Percentiles rank a stretch among this genome's conserved stretches.
phyloP scores from a whole-genome alignment of 2,329 filamentous ascomycete species.

The Colletotrichum gloeosporioides region DNA sequence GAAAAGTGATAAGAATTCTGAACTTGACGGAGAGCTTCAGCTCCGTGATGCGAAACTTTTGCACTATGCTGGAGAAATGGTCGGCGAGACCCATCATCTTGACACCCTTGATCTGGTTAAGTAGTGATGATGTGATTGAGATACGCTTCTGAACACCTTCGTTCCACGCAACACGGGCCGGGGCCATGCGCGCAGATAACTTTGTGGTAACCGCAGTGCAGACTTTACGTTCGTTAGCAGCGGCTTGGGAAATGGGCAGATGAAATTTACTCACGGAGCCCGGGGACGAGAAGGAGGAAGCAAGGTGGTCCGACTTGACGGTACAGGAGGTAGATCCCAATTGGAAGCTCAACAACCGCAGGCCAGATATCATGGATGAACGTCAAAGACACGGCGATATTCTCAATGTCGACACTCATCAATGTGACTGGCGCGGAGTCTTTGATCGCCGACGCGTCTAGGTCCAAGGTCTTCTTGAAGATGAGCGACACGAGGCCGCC shows the following conservation, averaged over 20 bases:
- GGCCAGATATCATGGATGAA: constrained; percentile 44
- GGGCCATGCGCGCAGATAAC: constrained; percentile 33
- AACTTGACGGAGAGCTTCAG: constrained; percentile 42
- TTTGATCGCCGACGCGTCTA: constrained; percentile 34
- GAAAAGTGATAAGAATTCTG: constrained; percentile 37
- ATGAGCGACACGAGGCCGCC: constrained; percentile 48
- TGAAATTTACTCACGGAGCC: constrained; percentile 26
- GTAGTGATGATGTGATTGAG: constrained; percentile 42
- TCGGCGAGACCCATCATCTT: constrained; percentile 49
- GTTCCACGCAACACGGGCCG: constrained; percentile 41
- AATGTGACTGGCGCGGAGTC: constrained; percentile 46
- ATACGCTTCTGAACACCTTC: constrained; percentile 45
- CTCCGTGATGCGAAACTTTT: constrained; percentile 40
- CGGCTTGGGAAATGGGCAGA: not conserved
- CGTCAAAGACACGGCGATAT: constrained; percentile 29
- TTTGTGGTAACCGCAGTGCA: not conserved
- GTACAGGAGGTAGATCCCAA: constrained; percentile 41
- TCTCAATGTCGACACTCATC: constrained; percentile 52
- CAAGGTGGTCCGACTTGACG: constrained; percentile 36
- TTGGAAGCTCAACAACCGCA: constrained; percentile 37
- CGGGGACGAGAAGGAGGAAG: constrained; percentile 31
- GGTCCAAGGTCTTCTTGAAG: constrained; percentile 49
- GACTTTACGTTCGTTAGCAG: constrained; percentile 35
- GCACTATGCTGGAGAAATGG: constrained; percentile 35
- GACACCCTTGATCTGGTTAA: constrained; percentile 46